Evolutionary conservation across 441 rosid species (phyloP), one percentile per base, ranked within the genome.

Genomic region (Adansonia rubrostipa): DNA sequence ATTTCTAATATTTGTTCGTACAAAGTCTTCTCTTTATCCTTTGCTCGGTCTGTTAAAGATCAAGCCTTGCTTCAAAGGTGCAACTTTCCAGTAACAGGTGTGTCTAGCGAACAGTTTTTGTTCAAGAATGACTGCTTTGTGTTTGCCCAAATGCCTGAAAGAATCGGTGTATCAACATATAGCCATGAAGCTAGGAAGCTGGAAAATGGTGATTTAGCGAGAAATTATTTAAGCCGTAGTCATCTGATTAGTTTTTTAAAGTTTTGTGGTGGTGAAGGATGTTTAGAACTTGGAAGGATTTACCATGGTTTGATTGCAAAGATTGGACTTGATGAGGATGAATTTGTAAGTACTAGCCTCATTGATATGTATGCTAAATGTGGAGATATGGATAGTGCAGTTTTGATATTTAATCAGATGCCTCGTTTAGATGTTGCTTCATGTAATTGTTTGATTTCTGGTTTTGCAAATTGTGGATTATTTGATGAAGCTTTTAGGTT

Each of bases 301-400:
- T 68, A 76, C 77, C 89, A 86, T 78, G 83, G 79, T 80, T 24
- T 83, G 65, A 64, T 83, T 17, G 60, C 75, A 7, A 84, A 84
- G 81, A 56, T 2, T 45, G 81, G 81, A 28, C 69, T 81, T 63
- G 70, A 22, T 1, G 82, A 10, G 19, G 85, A 84, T 61, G 73
- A 71, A 50, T 86, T 84, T 74, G 78, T 86, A 67, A 42, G 58
- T 4, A 82, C 84, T 48, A 85, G 85, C 69, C 83, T 86, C 61
- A 48, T 84, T 45, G 83, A 82, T 67, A 84, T 84, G 89, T 86
- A 84, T 77, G 82, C 84, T 33, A 86, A 82, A 81, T 80, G 87
- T 77, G 83, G 83, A 56, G 78, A 72, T 13, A 54, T 81, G 9
- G 80, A 65, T 20, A 74, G 80, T 13, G 86, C 86, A 5, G 64